Base-by-base conservation (phyloP, 2,329 filamentous ascomycete genomes). In the Pseudogymnoascus sp. region DNA sequence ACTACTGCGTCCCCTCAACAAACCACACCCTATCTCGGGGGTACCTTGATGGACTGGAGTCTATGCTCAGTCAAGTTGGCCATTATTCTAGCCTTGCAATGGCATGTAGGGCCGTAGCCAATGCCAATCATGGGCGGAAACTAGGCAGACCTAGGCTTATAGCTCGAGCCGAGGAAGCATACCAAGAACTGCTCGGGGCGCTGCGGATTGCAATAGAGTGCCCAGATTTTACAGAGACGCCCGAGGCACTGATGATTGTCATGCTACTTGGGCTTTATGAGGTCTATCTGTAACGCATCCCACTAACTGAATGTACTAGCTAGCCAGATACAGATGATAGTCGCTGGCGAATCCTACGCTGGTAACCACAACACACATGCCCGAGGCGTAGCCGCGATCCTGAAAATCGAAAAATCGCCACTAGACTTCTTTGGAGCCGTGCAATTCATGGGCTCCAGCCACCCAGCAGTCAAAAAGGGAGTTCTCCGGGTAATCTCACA, bases 201-300 rank as follows among this genome's bases (percentile, higher is more conserved):
- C 51, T 69, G 34, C 64, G 66, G 5, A 62, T 45, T 37, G 45
- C 63, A 18, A 67, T 70, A 14, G 62, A 67, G n/a, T 36, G 40
- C 42, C 60, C 64, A 2, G 36, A 37, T n/a, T 26, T 45, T n/a
- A 60, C 37, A 4, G 64, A 64, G 8, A 29, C 34, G 16, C 45
- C 23, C n/a, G 68, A 69, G 51, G 40, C 65, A 39, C 64, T 51
- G 42, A 34, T 66, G 12, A 42, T 69, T 16, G 66, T 66, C 34
- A 67, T 69, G 66, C 61, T 70, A 16, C 39, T 71, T 18, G 69
- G 68, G 2, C 62, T 70, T 12, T 69, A 68, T 51, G 63, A 69
- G 69, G 67, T 70, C 23, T 34, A 61, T 16, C 6, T 21, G 4
- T 63, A 57, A 2, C 26, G 47, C n/a, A 31, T 18, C n/a, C 54